These are phyloP conservation scores for Coriaria nepalensis DNA, from an alignment of 306 rosid species.

Conservation along the genomic window DNA sequence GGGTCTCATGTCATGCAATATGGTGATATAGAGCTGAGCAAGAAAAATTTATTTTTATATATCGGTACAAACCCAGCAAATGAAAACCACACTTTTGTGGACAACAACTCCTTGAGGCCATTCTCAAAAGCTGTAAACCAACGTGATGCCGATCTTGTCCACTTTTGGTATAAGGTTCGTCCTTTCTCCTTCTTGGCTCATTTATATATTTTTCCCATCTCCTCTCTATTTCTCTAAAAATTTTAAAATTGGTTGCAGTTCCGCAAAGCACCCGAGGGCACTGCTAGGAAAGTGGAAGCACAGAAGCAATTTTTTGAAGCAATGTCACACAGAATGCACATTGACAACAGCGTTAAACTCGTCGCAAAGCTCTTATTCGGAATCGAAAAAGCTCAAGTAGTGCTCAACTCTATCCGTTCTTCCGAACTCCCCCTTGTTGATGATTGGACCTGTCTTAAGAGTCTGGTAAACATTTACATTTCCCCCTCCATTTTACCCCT, in stretches of 20 bases:
- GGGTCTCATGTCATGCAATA: conserved; percentile 98
- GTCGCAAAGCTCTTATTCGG: conserved; percentile 75
- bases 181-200: conserved; percentile 4
- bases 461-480: conserved; percentile 32
- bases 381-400: conserved; percentile 52
- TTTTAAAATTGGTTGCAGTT: conserved; percentile 29
- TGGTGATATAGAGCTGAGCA: conserved; percentile 50
- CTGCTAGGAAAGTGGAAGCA: conserved; percentile 54
- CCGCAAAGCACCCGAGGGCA: conserved; percentile 77
- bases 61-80: conserved; percentile 90
- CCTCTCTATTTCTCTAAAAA: background rate
- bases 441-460: conserved; percentile 78
- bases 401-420: conserved; percentile 41
- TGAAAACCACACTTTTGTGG: conserved; percentile 59
- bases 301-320: conserved; percentile 76
- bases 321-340: conserved; percentile 78
- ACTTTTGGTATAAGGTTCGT: conserved; percentile 88
- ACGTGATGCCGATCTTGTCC: conserved; percentile 92
- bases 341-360: conserved; percentile 63
- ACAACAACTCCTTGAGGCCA: conserved; percentile 47
- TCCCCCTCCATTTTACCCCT: too few relatives aligned
- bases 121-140: conserved; percentile 57
- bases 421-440: conserved; percentile 68
- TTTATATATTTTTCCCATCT: background rate
- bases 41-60: conserved; percentile 32